phyloP scores from a whole-genome alignment of 768 basidiomycete genomes.

The Kwoniella dejecticola region DNA sequence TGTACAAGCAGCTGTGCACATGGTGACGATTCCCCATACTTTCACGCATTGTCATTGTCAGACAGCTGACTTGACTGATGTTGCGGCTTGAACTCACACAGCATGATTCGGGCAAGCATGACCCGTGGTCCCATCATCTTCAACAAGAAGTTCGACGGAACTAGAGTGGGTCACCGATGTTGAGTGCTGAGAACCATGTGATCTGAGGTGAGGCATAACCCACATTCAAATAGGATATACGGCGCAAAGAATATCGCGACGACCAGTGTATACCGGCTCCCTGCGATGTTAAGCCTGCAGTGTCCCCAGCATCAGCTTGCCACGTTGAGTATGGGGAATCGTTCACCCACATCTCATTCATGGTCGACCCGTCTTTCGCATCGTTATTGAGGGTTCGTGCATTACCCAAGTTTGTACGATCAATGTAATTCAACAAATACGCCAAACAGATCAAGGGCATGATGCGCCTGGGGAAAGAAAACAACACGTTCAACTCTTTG shows the following conservation, averaged over 20 bases:
- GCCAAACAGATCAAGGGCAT: slow-evolving; percentile 6
- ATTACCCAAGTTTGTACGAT: slow-evolving; percentile 3
- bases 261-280: background rate
- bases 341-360: background rate
- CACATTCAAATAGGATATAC: slow-evolving; percentile 4
- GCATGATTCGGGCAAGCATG: background rate
- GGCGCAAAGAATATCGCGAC: slow-evolving; percentile 2
- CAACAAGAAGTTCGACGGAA: slow-evolving; percentile 1
- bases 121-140: background rate
- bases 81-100: background rate
- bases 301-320: background rate
- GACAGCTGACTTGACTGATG: too few species aligned
- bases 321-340: background rate
- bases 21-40: background rate
- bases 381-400: slow-evolving; percentile 4
- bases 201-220: background rate
- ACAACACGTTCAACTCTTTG: background rate
- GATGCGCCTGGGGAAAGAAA: background rate
- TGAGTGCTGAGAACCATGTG: background rate
- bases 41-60: background rate
- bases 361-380: slow-evolving; percentile 2
- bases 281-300: background rate
- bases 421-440: slow-evolving; percentile 3
- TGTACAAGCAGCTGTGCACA: slow-evolving; percentile 1
- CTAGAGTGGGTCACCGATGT: background rate